Evolutionary conservation across 2,329 filamentous ascomycete genomes (phyloP), one percentile per base, ranked within the genome.

Genomic region (Parascedosporium putredinis): DNA sequence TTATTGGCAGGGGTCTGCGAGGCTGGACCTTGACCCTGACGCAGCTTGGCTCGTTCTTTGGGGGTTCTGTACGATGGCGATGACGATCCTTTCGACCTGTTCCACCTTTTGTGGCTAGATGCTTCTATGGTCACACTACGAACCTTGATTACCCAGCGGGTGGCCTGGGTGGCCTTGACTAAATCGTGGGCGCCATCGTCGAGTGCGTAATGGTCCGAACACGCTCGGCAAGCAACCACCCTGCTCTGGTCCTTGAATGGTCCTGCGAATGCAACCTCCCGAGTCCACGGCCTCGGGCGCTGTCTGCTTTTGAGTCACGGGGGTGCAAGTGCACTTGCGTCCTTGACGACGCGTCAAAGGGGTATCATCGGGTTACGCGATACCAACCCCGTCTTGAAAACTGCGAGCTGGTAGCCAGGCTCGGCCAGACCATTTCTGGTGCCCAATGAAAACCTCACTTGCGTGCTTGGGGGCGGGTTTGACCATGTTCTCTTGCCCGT

Each of bases 371-470:
- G n/a, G n/a, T n/a, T n/a, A n/a, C 25, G 18, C 33, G 24, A 40
- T 48, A 48, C 34, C 27, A 47, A n/a, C 6, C 27, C 16, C 23
- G 20, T 29, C 31, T 22, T 33, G 46, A 40, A 48, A 25, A 33
- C 33, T 16, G 46, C 18, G 23, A 29, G 46, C 46, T 33, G 22
- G 40, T n/a, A 22, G 33, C 33, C 33, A 48, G 38, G 38, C 38
- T 20, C 20, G n/a, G 33, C 33, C 20, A 12, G 38, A 31, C 38
- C 38, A 7, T 24, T 10, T 5, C 20, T 16, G 20, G 6, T 2
- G 12, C 33, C 33, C 33, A 36, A 36, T 36, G n/a, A n/a, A n/a
- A n/a, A n/a, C n/a, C n/a, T n/a, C n/a, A n/a, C n/a, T n/a, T n/a
- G n/a, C n/a, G n/a, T n/a, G n/a, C 38, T 42, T 14, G 16, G 38